These are phyloP conservation scores for Raffaelea arxii DNA, from an alignment of 2,329 filamentous ascomycete species.

Conservation along the genomic window DNA sequence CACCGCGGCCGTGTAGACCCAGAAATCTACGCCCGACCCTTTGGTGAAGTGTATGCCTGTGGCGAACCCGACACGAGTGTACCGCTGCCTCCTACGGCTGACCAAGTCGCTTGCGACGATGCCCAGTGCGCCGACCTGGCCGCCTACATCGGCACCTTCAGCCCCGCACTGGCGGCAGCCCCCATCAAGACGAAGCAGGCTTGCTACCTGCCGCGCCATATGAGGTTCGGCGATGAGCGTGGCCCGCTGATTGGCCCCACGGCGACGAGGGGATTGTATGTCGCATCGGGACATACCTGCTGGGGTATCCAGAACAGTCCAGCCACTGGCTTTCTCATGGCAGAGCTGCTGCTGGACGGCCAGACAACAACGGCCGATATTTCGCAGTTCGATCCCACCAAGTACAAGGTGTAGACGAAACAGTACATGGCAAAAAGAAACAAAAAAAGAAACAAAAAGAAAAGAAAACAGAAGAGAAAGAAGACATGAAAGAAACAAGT, in stretches of 20 bases:
- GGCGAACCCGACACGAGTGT: conserved; percentile 71
- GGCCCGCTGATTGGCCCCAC: conserved; percentile 69
- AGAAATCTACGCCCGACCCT: conserved; percentile 87
- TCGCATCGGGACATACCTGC: conserved; percentile 89
- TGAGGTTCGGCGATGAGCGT: conserved; percentile 46
- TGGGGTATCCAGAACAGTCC: conserved; percentile 98
- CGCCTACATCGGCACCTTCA: conserved; percentile 62
- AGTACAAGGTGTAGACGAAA: conserved; percentile 41
- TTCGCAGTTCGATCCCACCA: conserved; percentile 55
- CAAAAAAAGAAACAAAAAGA: no score
- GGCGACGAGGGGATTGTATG: conserved; percentile 60
- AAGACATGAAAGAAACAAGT: no score
- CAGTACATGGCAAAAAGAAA: no score
- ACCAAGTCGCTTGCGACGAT: conserved; percentile 66
- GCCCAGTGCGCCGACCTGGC: conserved; percentile 75
- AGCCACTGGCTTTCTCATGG: conserved; percentile 73
- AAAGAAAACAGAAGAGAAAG: no score
- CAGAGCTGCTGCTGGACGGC: conserved; percentile 69
- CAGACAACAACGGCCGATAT: conserved; percentile 58
- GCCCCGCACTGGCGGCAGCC: conserved; percentile 56
- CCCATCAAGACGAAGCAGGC: conserved; percentile 70
- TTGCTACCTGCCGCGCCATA: conserved; percentile 82
- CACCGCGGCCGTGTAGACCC: conserved; percentile 63
- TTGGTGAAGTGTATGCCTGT: conserved; percentile 86
- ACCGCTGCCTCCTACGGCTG: conserved; percentile 66